Evolutionary conservation across 257 asterid genomes (phyloP), one percentile per base, ranked within the genome.

Genomic region (Nicotiana sylvestris): DNA sequence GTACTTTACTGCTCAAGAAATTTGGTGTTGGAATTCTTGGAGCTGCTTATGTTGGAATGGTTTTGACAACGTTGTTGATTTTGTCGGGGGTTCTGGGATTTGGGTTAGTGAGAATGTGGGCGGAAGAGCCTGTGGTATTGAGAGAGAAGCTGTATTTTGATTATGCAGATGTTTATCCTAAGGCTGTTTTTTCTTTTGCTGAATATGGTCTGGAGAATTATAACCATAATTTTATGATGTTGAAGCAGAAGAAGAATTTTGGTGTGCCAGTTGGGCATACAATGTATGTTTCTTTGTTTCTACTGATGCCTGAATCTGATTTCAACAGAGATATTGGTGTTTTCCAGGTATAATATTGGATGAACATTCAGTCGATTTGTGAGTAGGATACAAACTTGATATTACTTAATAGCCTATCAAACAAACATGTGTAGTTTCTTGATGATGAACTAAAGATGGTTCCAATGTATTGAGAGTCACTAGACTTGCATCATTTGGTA

Each of bases 251-350:
- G 30, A 83, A 79, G 82, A 66, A 35, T 1, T 8, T 13, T 9
- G 87, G 89, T 15, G 92, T 91, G 39, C 92, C 93, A 0, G 82
- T 90, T 25, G 98, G 93, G 1, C 99, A 94, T 51, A 94, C 97
- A 7, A 78, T 89, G 43, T 86, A 92, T 83, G 91, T 94, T 66
- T 91, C 97, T 16, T 58, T 91, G 86, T 66, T 81, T 79, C 94
- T 95, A 62, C 55, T 92, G 78, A 82, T 95, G 92, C 99, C 99
- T 0, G 98, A 95, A 46, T 95, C 99, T 0, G 97, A 94, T 83
- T 95, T 91, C 86, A 95, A 95, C 83, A 87, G 91, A 83, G 98
- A 93, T 1, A 43, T 93, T 58, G 99, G 99, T 7, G 83, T 95
- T 29, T 95, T 95, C 76, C 98, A 93, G 96, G 96, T 92, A 81